Conservation (phyloP, 2,329 filamentous ascomycete species). For the Blastomyces silverae region DNA sequence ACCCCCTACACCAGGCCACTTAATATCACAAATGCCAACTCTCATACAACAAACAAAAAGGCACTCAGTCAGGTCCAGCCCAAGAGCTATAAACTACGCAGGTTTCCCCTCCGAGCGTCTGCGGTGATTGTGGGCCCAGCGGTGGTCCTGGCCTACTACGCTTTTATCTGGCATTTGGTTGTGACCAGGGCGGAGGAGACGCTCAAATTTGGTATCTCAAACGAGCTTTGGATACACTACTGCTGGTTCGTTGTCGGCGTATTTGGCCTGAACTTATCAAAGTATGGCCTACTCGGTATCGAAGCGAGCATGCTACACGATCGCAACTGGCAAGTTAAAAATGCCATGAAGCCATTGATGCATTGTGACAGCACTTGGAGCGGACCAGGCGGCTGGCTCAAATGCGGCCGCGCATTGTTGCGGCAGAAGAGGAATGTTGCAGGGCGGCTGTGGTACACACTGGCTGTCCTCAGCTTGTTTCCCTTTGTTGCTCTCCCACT, state of each 20-base stretch:
- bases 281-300: slow-evolving; percentile 17
- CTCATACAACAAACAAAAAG: not conserved
- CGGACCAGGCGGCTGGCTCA: slow-evolving; percentile 15
- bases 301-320: slow-evolving; percentile 20
- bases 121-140: not conserved
- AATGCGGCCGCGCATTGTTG: not conserved
- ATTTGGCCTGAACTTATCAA: slow-evolving; percentile 19
- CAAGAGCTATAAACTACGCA: not conserved
- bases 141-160: not conserved
- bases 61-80: not conserved
- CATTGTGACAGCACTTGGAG: slow-evolving; percentile 16
- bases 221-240: slow-evolving; percentile 16
- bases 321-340: slow-evolving; percentile 14
- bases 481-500: slow-evolving; percentile 17
- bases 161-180: not conserved
- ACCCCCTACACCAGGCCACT: not conserved
- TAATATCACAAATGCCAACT: not conserved
- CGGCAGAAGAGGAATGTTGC: not conserved
- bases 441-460: slow-evolving; percentile 14
- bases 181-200: not conserved
- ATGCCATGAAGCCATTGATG: slow-evolving; percentile 17
- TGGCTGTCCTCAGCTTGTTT: slow-evolving; percentile 15
- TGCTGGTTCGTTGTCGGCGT: slow-evolving; percentile 22
- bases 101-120: not conserved
- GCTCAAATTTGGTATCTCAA: not conserved